A percentile compares a stretch with the other conserved stretches of the same genome.
Evolutionary conservation across 768 basidiomycete genomes (phyloP).

Genomic region (Sporobolomyces roseus): DNA sequence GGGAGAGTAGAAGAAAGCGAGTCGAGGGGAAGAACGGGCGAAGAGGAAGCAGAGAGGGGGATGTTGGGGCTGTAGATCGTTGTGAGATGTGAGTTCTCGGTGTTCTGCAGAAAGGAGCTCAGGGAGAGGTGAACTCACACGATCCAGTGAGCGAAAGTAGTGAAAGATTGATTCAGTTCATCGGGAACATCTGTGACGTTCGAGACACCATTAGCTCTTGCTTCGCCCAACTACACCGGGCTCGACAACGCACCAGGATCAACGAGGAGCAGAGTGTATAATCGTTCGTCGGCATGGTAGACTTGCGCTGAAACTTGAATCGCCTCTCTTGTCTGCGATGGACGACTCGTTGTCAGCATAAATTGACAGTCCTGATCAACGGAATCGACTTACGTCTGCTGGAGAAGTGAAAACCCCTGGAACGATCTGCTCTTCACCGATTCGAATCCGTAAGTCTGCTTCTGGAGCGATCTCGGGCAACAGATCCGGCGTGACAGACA

Average conservation of each 20-base stretch:
- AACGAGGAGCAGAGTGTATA: slow-evolving; percentile 84
- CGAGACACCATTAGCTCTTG: too few species aligned
- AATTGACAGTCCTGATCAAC: not conserved
- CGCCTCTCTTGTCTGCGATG: slow-evolving; percentile 59
- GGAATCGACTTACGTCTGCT: slow-evolving; percentile 57
- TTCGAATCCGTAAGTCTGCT: slow-evolving; percentile 67
- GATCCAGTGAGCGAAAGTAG: slow-evolving; percentile 77
- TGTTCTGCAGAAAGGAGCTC: not conserved
- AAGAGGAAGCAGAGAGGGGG: slow-evolving; percentile 56
- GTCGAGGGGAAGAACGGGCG: slow-evolving; percentile 21
- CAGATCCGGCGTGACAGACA: slow-evolving; percentile 85
- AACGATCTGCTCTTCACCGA: slow-evolving; percentile 54
- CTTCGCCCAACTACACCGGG: too few species aligned
- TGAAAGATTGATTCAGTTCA: slow-evolving; percentile 61
- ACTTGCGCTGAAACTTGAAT: slow-evolving; percentile 69
- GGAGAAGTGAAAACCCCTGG: slow-evolving; percentile 68
- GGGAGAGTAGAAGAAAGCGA: slow-evolving; percentile 47
- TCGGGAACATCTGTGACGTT: slow-evolving; percentile 87
- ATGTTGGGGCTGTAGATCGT: slow-evolving; percentile 66
- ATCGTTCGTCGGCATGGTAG: slow-evolving; percentile 72
- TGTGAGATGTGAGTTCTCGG: too few species aligned
- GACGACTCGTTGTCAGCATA: not conserved
- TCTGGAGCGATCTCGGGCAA: slow-evolving; percentile 67
- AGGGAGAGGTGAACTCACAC: slow-evolving; percentile 58
- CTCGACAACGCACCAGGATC: slow-evolving; percentile 63